A percentile compares a stretch with the other conserved stretches of the same genome.
phyloP scores from a whole-genome alignment of 1,284 basidiomycete species.

The Sporisorium sorghi region DNA sequence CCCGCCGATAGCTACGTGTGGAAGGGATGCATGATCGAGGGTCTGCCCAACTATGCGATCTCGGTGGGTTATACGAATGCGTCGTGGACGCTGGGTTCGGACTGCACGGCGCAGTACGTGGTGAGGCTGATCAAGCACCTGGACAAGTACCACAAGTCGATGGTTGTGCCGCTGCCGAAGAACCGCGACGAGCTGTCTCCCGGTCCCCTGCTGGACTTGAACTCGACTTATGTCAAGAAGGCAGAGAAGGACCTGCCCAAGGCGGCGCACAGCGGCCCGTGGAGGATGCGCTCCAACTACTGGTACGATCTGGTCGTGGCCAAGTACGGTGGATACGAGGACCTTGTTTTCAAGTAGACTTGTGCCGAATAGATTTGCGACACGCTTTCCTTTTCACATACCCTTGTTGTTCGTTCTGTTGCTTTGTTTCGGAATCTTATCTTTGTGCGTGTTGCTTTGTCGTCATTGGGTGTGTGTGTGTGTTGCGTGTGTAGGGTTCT shows the following conservation, averaged over 20 bases:
- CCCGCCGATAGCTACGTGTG: constrained; percentile 61
- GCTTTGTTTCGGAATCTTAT: background rate
- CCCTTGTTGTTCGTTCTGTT: background rate
- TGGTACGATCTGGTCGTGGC: constrained; percentile 57
- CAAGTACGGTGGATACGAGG: constrained; percentile 49
- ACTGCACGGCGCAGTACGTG: constrained; percentile 62
- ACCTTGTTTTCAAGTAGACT: constrained; percentile 37
- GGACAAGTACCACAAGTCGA: constrained; percentile 51
- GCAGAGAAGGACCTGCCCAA: constrained; percentile 59
- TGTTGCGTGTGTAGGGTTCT: no score
- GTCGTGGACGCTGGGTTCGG: constrained; percentile 67
- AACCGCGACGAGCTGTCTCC: constrained; percentile 29
- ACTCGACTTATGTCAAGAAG: constrained; percentile 65
- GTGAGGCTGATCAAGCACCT: constrained; percentile 57
- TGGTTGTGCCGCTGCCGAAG: constrained; percentile 26
- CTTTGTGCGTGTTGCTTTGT: no score
- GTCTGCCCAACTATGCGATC: constrained; percentile 62
- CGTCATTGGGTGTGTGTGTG: no score
- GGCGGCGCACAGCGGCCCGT: constrained; percentile 55
- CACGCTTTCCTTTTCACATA: background rate
- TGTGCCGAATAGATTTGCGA: no score
- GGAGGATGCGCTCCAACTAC: constrained; percentile 58
- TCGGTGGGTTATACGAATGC: constrained; percentile 67
- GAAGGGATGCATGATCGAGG: constrained; percentile 66
- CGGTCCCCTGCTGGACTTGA: constrained; percentile 60